phyloP scores from a whole-genome alignment of 306 rosid species.

The Glycine soja region DNA sequence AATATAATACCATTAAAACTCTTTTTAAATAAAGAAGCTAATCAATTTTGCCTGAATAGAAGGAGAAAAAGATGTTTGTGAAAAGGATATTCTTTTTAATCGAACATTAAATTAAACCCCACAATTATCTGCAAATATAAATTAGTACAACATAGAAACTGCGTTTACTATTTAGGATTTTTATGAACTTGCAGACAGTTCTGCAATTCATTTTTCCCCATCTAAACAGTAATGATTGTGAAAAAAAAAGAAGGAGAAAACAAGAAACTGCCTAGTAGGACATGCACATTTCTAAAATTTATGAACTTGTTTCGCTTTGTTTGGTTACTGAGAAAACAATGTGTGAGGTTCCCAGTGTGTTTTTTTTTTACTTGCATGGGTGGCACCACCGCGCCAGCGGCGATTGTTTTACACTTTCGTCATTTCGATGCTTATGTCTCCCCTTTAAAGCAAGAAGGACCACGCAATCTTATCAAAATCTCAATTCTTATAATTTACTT shows the following conservation, averaged over 20 bases:
- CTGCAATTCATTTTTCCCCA: background rate
- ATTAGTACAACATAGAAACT: background rate
- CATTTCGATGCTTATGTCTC: constrained; percentile 23
- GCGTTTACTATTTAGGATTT: background rate
- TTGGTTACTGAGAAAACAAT: constrained; percentile 42
- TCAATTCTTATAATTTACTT: background rate
- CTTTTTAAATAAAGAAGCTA: too few relatives aligned
- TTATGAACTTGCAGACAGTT: constrained; percentile 32
- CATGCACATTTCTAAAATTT: constrained; percentile 44
- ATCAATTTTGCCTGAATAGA: too few relatives aligned
- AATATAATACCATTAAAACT: too few relatives aligned
- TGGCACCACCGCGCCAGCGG: constrained; percentile 38
- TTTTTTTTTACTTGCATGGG: constrained; percentile 1
- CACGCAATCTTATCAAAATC: constrained; percentile 40
- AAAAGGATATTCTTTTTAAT: too few relatives aligned
- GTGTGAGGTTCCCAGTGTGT: constrained; percentile 36
- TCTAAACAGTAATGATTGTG: background rate
- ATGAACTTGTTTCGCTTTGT: constrained; percentile 46
- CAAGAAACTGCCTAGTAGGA: background rate
- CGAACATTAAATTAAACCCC: too few relatives aligned
- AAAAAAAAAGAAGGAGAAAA: background rate
- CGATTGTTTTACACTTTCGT: constrained; percentile 25
- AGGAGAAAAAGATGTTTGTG: too few relatives aligned
- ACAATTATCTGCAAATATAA: too few relatives aligned
- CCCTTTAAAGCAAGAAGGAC: constrained; percentile 38